Conservation (phyloP, 2,329 filamentous ascomycete genomes). For the Fusarium compactum region DNA sequence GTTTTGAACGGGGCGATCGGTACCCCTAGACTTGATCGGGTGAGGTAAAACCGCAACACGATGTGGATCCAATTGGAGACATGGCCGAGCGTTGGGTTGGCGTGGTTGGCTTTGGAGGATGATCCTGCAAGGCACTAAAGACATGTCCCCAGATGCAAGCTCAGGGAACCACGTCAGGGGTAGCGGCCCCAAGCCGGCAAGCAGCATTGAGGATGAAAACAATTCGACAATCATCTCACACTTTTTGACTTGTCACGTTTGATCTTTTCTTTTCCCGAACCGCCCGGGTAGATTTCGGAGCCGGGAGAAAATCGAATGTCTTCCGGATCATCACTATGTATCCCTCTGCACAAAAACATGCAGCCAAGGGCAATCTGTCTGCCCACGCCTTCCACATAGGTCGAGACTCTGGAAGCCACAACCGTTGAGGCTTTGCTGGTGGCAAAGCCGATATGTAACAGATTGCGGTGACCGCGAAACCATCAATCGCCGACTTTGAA, state of each 20-base stretch:
- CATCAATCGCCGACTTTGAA: constrained; percentile 9
- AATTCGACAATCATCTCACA: neutral
- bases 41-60: constrained; percentile 42
- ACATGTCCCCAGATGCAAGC: constrained; percentile 23
- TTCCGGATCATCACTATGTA: constrained; percentile 7
- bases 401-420: constrained; percentile 36
- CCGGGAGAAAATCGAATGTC: constrained; percentile 19
- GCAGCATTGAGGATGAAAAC: constrained; percentile 18
- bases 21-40: constrained; percentile 41
- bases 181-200: constrained; percentile 31
- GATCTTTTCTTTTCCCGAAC: constrained; percentile 26
- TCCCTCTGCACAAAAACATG: constrained; percentile 11
- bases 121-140: constrained; percentile 44
- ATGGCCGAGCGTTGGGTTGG: constrained; percentile 34
- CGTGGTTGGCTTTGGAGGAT: constrained; percentile 43
- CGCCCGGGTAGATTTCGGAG: constrained; percentile 25
- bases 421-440: constrained; percentile 35
- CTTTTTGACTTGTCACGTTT: constrained; percentile 15
- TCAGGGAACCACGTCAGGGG: constrained; percentile 44
- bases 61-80: constrained; percentile 39
- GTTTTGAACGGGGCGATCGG: constrained; percentile 36
- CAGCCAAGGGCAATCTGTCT: neutral
- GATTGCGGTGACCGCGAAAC: neutral
- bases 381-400: neutral
- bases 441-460: constrained; percentile 4